Percentiles rank a stretch among this genome's conserved stretches.
These are phyloP conservation scores for Corymbia maculata DNA, from an alignment of 345 rosid genomes.

Conservation along the genomic window DNA sequence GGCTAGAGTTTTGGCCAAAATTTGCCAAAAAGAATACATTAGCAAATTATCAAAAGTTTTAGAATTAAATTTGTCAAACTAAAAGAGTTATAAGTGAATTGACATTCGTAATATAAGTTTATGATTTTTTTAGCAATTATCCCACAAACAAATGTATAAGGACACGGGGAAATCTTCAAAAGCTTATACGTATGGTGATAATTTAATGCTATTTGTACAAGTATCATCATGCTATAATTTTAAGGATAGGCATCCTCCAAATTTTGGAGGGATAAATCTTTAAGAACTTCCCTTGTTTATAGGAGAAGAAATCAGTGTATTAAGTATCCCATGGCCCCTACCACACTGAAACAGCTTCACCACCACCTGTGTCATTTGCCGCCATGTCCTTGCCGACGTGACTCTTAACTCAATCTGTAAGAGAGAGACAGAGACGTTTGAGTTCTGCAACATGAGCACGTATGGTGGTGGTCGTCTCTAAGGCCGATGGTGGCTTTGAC, in stretches of 20 bases:
- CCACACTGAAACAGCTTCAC: neutral
- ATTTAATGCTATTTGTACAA: neutral
- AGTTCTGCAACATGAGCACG: neutral
- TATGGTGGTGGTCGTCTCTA: neutral
- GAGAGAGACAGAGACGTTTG: neutral
- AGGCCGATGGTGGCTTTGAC: neutral
- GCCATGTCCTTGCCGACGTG: neutral
- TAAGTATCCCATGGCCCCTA: neutral
- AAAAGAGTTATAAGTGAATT: neutral
- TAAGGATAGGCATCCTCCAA: neutral
- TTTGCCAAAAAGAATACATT: neutral
- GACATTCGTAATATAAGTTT: neutral
- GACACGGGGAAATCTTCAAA: neutral
- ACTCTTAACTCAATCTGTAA: neutral
- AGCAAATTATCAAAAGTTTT: neutral
- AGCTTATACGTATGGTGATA: neutral
- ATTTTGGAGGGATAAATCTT: neutral
- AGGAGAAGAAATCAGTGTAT: neutral
- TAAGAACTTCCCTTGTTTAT: neutral
- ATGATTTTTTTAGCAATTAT: neutral
- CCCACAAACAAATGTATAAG: neutral
- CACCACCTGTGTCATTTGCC: neutral
- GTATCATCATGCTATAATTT: neutral
- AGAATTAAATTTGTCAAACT: neutral
- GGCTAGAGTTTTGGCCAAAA: rapidly evolving